Percentiles rank a stretch among this genome's conserved stretches.
Evolutionary conservation across 2,329 filamentous ascomycete species (phyloP).

Genomic region (Cercospora sesami): DNA sequence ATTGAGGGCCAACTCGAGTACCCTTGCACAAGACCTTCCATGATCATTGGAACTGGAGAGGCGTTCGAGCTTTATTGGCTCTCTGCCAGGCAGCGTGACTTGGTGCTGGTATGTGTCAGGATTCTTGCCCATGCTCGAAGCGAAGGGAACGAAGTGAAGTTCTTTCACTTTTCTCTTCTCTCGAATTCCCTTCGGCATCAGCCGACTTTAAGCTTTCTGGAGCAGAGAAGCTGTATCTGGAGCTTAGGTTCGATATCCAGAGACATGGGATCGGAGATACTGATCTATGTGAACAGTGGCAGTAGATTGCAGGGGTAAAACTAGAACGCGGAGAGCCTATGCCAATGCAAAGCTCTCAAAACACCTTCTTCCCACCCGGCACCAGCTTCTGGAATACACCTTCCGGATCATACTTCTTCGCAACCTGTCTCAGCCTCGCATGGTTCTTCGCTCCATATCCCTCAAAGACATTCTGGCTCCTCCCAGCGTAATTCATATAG

Average conservation of each 20-base stretch:
- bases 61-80: not conserved
- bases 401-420: slow-evolving; percentile 19
- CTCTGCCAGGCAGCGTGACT: not conserved
- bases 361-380: slow-evolving; percentile 13
- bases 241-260: not conserved
- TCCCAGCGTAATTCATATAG: slow-evolving; percentile 25
- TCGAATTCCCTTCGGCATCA: not conserved
- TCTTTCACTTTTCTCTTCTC: not conserved
- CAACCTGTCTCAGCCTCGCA: slow-evolving; percentile 17
- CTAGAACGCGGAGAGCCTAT: not conserved
- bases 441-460: slow-evolving; percentile 24
- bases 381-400: slow-evolving; percentile 21
- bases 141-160: not conserved
- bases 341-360: not conserved
- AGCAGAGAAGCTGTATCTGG: not conserved
- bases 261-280: not conserved
- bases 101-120: not conserved
- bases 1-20: not conserved
- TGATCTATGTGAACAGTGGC: not conserved
- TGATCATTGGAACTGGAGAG: not conserved
- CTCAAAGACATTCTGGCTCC: slow-evolving; percentile 19
- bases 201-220: not conserved
- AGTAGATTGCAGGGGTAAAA: not conserved
- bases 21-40: not conserved
- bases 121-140: not conserved